Conservation (phyloP, 148 eudicot species). For the Rhododendron ferrugineum region DNA sequence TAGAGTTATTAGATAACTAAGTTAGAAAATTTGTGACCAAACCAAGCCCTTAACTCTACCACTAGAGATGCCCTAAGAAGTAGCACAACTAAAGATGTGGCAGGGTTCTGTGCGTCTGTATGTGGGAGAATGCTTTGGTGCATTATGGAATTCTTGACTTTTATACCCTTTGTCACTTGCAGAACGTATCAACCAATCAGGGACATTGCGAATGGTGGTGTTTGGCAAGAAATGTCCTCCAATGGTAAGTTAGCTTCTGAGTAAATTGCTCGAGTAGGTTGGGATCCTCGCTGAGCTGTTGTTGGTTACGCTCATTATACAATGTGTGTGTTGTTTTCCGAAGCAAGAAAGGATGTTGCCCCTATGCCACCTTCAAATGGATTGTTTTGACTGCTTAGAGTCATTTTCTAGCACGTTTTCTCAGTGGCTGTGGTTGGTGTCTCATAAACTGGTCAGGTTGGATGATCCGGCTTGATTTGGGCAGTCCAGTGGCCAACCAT, state of each 20-base stretch:
- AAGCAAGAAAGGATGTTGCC: too few species aligned
- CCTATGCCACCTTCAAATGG: background rate
- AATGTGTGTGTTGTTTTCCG: too few species aligned
- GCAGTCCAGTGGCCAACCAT: background rate
- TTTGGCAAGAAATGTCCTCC: background rate
- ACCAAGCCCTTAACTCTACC: too few species aligned
- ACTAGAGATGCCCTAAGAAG: too few species aligned
- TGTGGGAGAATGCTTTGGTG: background rate
- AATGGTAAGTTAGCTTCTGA: background rate
- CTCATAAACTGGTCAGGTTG: background rate
- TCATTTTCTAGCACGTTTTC: background rate
- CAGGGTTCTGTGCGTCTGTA: background rate
- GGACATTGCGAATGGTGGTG: too few species aligned
- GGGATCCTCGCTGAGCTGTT: background rate
- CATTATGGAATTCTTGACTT: background rate
- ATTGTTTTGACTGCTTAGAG: too few species aligned
- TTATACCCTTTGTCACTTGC: too few species aligned
- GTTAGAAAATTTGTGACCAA: too few species aligned
- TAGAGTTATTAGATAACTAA: too few species aligned
- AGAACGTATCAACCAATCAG: too few species aligned
- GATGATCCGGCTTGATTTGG: background rate
- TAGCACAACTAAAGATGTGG: too few species aligned
- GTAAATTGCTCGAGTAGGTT: background rate
- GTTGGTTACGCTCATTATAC: too few species aligned
- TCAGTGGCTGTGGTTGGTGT: background rate